These are phyloP conservation scores for Lepraria neglecta DNA, from an alignment of 495 filamentous ascomycete genomes.

Conservation along the genomic window DNA sequence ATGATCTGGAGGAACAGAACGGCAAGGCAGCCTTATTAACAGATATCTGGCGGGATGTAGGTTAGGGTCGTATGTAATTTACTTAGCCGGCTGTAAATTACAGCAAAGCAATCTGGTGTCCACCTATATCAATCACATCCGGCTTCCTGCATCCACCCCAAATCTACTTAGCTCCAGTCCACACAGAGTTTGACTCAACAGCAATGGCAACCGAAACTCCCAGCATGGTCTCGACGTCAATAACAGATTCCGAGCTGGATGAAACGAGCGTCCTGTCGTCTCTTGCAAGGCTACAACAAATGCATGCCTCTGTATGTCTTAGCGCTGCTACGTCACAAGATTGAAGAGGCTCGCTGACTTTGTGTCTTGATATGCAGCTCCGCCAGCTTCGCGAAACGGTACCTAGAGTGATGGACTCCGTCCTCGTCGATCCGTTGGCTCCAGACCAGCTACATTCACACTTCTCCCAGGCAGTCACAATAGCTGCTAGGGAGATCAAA, in stretches of 20 bases:
- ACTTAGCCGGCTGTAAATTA: neutral
- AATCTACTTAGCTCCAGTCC: neutral
- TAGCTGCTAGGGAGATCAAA: slow-evolving; percentile 23
- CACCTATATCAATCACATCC: neutral
- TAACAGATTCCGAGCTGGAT: slow-evolving; percentile 15
- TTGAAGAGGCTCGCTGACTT: neutral
- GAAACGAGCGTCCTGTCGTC: slow-evolving; percentile 22
- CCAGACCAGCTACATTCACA: slow-evolving; percentile 27
- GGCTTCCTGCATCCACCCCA: neutral
- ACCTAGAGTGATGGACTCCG: slow-evolving; percentile 24
- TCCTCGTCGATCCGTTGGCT: slow-evolving; percentile 21
- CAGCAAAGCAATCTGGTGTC: no score
- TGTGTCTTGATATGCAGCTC: slow-evolving; percentile 12
- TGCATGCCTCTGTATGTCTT: slow-evolving; percentile 24
- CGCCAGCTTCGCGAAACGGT: slow-evolving; percentile 25
- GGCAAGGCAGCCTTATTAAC: no score
- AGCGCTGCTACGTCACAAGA: neutral
- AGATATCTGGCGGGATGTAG: no score
- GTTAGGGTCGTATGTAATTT: neutral
- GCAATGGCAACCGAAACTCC: slow-evolving; percentile 7
- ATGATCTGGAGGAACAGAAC: no score
- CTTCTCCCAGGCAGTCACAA: slow-evolving; percentile 23
- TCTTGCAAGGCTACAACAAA: slow-evolving; percentile 22
- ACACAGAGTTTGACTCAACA: neutral
- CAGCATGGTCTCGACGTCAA: neutral